Base-by-base conservation (phyloP, 2,329 filamentous ascomycete genomes). In the Colletotrichum viniferum region DNA sequence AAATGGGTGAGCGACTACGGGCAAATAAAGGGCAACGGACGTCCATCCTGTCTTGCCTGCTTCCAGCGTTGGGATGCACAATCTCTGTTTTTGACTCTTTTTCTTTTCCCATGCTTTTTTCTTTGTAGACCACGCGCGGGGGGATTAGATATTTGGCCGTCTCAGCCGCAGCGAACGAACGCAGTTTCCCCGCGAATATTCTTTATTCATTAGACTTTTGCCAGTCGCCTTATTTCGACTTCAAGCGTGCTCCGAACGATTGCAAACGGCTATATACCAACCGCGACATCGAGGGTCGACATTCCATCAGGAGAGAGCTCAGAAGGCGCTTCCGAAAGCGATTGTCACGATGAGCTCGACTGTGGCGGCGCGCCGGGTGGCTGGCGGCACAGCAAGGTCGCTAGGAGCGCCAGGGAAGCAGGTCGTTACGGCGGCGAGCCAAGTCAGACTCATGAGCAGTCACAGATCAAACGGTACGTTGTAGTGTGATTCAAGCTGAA, bases 261-360 rank as follows among this genome's bases (percentile, higher is more conserved):
- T 55, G 73, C 43, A 75, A 64, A 61, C 69, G n/a, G 63, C 55
- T 21, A 12, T 16, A 24, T 0, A 34, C 21, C 21, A 21, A 26
- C 26, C 28, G 28, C 43, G 28, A 34, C 24, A 36, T 32, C n/a
- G n/a, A 21, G n/a, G 3, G 2, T n/a, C 38, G 24, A 28, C 34
- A 43, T 43, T 60, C 63, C 56, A 34, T 58, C 58, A 16, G 8
- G 24, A 56, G 8, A 64, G 21, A 18, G 38, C 24, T 56, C 28
- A 55, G 30, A 43, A 43, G n/a, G 26, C 34, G 26, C 36, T 32
- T 63, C 14, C 10, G 21, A 43, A 34, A 18, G 6, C 34, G 26
- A 58, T 26, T 28, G 43, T 78, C 69, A 69, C 79, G 79, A 71
- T 62, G 78, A 69, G 77, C 80, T 58, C 79, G 81, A 69, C 81